Evolutionary conservation across 768 basidiomycete genomes (phyloP).

Genomic region (Scleroderma bovista): DNA sequence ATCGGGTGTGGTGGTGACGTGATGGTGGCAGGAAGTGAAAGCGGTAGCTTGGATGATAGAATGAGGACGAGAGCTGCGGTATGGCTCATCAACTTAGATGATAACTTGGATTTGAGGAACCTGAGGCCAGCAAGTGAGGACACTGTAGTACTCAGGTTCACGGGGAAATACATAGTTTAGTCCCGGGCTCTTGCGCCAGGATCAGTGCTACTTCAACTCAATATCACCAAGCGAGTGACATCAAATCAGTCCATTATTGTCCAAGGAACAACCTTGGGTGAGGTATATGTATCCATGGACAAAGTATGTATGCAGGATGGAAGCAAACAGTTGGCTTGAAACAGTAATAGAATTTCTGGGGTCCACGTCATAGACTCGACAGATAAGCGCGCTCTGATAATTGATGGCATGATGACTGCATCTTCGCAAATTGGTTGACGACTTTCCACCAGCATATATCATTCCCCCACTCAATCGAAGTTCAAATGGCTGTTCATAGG

Average conservation of each 20-base stretch:
- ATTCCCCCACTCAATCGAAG: too few species aligned
- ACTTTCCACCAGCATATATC: too few species aligned
- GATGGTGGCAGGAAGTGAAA: constrained; percentile 40
- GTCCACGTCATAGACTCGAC: too few species aligned
- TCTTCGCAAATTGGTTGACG: too few species aligned
- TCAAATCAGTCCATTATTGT: constrained; percentile 45
- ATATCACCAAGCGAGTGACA: constrained; percentile 37
- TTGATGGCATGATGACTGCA: too few species aligned
- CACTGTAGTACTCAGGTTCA: constrained; percentile 50
- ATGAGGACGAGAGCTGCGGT: constrained; percentile 36
- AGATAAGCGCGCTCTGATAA: too few species aligned
- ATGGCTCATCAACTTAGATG: neutral
- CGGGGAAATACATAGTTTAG: too few species aligned
- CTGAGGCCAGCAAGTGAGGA: constrained; percentile 31
- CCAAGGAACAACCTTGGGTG: constrained; percentile 27
- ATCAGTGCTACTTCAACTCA: neutral
- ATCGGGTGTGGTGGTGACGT: constrained; percentile 22
- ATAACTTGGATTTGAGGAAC: constrained; percentile 11
- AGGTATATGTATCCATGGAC: constrained; percentile 50
- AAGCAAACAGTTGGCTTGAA: constrained; percentile 50
- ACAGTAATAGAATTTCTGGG: constrained; percentile 33
- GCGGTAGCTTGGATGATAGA: constrained; percentile 41
- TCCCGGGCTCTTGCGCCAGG: constrained; percentile 27
- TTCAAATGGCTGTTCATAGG: too few species aligned
- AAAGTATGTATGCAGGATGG: constrained; percentile 60